Evolutionary conservation across 345 rosid species (phyloP).

Genomic region (Pistacia integerrima): DNA sequence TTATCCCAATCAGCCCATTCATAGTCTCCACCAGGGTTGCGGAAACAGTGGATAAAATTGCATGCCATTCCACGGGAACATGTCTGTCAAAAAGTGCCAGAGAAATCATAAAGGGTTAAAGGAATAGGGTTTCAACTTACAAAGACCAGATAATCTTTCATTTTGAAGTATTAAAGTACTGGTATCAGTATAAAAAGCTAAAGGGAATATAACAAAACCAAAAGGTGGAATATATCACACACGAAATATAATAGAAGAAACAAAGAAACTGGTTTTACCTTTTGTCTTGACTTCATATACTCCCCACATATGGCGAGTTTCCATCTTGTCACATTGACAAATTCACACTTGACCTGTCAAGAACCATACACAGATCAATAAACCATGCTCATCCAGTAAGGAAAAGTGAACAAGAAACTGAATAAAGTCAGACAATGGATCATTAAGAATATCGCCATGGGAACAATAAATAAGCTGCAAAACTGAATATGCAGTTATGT

Average conservation of each 20-base stretch:
- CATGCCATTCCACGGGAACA: conserved; percentile 93
- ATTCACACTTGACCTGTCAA: conserved; percentile 79
- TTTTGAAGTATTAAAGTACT: background rate
- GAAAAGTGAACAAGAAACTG: background rate
- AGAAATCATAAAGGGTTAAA: conserved; percentile 10
- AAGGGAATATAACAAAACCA: conserved; percentile 14
- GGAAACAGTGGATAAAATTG: conserved; percentile 96
- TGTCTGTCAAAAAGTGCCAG: conserved; percentile 47
- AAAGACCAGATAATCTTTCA: background rate
- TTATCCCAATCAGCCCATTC: conserved; percentile 98
- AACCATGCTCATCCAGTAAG: conserved; percentile 4
- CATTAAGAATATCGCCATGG: background rate
- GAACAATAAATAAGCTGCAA: background rate
- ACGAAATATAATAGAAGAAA: background rate
- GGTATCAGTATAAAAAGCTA: conserved; percentile 10
- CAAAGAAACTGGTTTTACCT: conserved; percentile 44
- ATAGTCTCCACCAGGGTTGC: conserved; percentile 96
- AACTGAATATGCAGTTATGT: background rate
- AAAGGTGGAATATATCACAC: background rate
- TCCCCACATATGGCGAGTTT: conserved; percentile 98
- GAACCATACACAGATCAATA: conserved; percentile 6
- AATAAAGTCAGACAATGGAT: conserved; percentile 2
- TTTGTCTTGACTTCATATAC: conserved; percentile 78
- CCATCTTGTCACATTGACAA: conserved; percentile 85
- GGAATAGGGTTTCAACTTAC: background rate